A percentile compares a stretch with the other conserved stretches of the same genome.
Evolutionary conservation across 768 basidiomycete species (phyloP).

Genomic region (Suillus lakei): DNA sequence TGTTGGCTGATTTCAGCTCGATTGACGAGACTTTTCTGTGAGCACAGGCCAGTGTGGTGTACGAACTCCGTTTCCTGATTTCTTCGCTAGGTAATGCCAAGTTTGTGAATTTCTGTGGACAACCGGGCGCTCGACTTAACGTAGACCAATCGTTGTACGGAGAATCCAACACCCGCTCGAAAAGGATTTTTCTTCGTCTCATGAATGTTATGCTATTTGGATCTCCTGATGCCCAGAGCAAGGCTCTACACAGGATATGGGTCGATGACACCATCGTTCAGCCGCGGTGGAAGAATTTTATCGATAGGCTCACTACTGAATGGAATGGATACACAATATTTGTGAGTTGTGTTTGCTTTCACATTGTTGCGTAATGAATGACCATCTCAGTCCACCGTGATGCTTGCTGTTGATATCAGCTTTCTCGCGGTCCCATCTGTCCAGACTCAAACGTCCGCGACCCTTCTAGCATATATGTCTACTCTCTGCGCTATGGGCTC

Average conservation of each 20-base stretch:
- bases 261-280: conserved; percentile 47
- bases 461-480: conserved; percentile 42
- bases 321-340: conserved; percentile 54
- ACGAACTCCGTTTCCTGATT: neutral
- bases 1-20: conserved; percentile 32
- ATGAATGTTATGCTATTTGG: conserved; percentile 43
- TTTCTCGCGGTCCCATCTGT: conserved; percentile 55
- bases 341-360: conserved; percentile 33
- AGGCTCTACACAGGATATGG: conserved; percentile 46
- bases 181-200: conserved; percentile 11
- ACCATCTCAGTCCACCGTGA: conserved; percentile 48
- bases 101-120: conserved; percentile 42
- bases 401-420: conserved; percentile 55
- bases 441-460: conserved; percentile 15
- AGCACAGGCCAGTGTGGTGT: conserved; percentile 1
- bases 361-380: neutral
- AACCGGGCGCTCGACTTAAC: conserved; percentile 39
- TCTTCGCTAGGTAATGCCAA: conserved; percentile 25
- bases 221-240: conserved; percentile 48
- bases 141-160: conserved; percentile 29
- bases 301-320: conserved; percentile 46
- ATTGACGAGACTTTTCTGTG: conserved; percentile 48
- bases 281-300: conserved; percentile 44
- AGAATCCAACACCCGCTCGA: neutral
- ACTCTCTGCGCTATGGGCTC: conserved; percentile 38